phyloP scores from a whole-genome alignment of 345 rosid genomes.

The Citrus unshiu region DNA sequence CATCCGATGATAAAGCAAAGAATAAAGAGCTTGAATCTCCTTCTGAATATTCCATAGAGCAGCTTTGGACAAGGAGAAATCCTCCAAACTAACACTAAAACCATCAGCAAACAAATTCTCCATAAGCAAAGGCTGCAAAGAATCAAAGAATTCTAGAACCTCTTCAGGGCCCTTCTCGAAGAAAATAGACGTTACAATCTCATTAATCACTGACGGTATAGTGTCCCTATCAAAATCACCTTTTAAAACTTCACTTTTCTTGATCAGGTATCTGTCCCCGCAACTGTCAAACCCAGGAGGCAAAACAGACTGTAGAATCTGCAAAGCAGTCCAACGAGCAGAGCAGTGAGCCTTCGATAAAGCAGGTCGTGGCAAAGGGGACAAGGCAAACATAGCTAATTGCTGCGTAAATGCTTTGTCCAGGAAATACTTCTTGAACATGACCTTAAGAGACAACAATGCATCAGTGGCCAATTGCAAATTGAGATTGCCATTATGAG shows the following conservation, averaged over 20 bases:
- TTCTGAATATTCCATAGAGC: constrained; percentile 34
- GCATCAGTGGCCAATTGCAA: constrained; percentile 78
- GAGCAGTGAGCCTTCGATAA: constrained; percentile 39
- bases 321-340: constrained; percentile 67
- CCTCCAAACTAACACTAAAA: constrained; percentile 65
- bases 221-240: constrained; percentile 46
- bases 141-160: constrained; percentile 63
- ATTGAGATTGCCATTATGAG: constrained; percentile 78
- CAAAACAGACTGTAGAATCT: constrained; percentile 67
- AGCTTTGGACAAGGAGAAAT: constrained; percentile 53
- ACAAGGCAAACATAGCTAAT: constrained; percentile 66
- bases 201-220: constrained; percentile 51
- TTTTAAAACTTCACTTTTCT: constrained; percentile 50
- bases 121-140: constrained; percentile 83
- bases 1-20: constrained; percentile 53
- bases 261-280: constrained; percentile 54
- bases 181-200: constrained; percentile 56
- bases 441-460: constrained; percentile 57
- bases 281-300: constrained; percentile 57
- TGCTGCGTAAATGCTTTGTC: constrained; percentile 58
- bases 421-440: constrained; percentile 52
- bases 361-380: constrained; percentile 67
- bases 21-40: constrained; percentile 40
- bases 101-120: constrained; percentile 66
- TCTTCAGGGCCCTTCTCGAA: constrained; percentile 71